Percentiles rank a stretch among this genome's conserved stretches.
Evolutionary conservation across 2,329 filamentous ascomycete genomes (phyloP).

Genomic region (Raffaelea deltoideospora): DNA sequence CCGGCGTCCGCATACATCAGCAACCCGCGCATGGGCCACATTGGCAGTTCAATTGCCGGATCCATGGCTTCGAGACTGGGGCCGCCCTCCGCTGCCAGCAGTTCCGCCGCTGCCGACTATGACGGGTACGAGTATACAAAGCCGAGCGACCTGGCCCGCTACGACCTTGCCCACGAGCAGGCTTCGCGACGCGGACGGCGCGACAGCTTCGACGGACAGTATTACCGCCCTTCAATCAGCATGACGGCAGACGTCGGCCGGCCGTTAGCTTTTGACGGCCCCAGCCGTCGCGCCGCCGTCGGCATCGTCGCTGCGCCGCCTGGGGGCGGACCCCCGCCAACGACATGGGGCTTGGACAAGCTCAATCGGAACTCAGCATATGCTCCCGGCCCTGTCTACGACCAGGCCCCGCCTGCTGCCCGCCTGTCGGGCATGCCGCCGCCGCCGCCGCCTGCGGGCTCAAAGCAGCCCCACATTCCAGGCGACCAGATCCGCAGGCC

Average conservation of each 20-base stretch:
- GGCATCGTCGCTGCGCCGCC: constrained; percentile 3
- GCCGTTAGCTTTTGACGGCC: constrained; percentile 24
- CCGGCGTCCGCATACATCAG: background rate
- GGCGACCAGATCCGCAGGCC: constrained; percentile 22
- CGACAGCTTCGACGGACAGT: constrained; percentile 39
- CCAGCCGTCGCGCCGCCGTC: constrained; percentile 8
- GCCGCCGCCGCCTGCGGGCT: constrained; percentile 21
- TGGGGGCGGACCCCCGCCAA: constrained; percentile 49
- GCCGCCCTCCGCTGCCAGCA: constrained; percentile 11
- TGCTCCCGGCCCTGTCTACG: background rate
- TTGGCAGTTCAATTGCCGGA: too few relatives aligned
- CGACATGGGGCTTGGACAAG: constrained; percentile 56
- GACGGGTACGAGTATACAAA: constrained; percentile 51
- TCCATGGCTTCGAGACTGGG: too few relatives aligned
- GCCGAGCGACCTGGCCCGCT: constrained; percentile 43
- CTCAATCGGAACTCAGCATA: constrained; percentile 29
- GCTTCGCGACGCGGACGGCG: constrained; percentile 26
- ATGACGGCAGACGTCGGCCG: constrained; percentile 31
- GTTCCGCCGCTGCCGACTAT: constrained; percentile 20
- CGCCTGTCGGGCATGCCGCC: background rate
- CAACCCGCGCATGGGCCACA: background rate
- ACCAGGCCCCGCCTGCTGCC: background rate
- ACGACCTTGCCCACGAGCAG: constrained; percentile 40
- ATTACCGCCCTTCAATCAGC: constrained; percentile 40
- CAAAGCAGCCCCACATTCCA: constrained; percentile 8